phyloP scores from a whole-genome alignment of 1,284 basidiomycete genomes.

The Coniophora puteana region DNA sequence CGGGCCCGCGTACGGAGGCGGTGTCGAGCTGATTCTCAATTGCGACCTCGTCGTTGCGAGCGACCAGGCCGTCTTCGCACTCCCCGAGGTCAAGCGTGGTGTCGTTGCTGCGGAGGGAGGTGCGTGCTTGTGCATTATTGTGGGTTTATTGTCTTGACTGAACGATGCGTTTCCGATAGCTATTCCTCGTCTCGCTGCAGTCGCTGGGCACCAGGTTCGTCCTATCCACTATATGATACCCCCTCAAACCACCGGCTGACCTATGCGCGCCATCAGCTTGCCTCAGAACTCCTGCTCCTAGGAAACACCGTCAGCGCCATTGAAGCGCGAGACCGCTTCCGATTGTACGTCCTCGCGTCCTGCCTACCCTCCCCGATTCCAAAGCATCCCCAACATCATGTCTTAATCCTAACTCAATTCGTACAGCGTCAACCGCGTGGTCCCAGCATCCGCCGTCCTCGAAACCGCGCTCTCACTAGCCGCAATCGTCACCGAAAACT shows the following conservation, averaged over 20 bases:
- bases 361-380: constrained; percentile 13
- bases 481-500: constrained; percentile 57
- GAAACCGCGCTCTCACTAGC: constrained; percentile 65
- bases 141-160: neutral
- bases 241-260: constrained; percentile 17
- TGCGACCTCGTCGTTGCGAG: constrained; percentile 82
- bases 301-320: constrained; percentile 65
- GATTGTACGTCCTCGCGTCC: constrained; percentile 56
- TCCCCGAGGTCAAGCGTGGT: constrained; percentile 82
- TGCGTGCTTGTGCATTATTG: constrained; percentile 32
- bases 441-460: constrained; percentile 51
- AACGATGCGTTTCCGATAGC: constrained; percentile 31
- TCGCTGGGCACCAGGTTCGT: constrained; percentile 65
- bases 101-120: constrained; percentile 77
- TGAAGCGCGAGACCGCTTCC: constrained; percentile 68
- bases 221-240: constrained; percentile 10
- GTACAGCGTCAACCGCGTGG: constrained; percentile 65
- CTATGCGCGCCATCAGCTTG: constrained; percentile 48
- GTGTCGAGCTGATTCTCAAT: constrained; percentile 76
- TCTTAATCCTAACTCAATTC: constrained; percentile 6
- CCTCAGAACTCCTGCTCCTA: constrained; percentile 74
- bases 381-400: constrained; percentile 9
- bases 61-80: constrained; percentile 66
- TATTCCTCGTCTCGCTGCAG: constrained; percentile 60
- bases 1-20: constrained; percentile 79